Evolutionary conservation across 441 rosid species (phyloP), one percentile per base, ranked within the genome.

Genomic region (Raphanus hybrid): DNA sequence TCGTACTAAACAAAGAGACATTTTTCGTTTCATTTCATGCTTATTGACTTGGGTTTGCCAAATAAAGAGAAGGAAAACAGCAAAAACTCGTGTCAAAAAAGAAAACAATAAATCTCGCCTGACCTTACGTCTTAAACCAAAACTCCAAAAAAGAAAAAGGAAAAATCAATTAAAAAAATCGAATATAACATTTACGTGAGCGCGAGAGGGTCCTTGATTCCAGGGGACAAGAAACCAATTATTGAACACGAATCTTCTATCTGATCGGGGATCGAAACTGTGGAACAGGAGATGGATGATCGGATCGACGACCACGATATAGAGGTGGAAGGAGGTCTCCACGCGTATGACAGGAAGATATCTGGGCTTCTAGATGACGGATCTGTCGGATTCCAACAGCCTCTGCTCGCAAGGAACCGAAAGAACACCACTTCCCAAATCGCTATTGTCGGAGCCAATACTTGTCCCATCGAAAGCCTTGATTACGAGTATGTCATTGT

Each of bases 401-500:
- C 98, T 6, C 73, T 92, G 8, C 82, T 92, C 63, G 60, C 84
- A 1, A 82, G 32, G 83, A 84, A 69, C 69, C 87, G 91, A 63
- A 76, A 14, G 74, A 89, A 85, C 78, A 86, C 82, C 45, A 90
- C 98, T 66, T 93, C 98, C 4, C 97, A 93, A 85, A 86, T 91
- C 80, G 98, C 98, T 9, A 86, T 93, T 75, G 92, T 93, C 50
- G 98, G 97, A 77, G 91, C 94, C 37, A 91, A 93, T 69, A 63
- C 75, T 67, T 85, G 92, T 79, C 86, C 98, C 5, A 87, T 93
- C 66, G 98, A 93, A 84, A 89, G 96, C 80, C 97, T 93, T 74
- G 97, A 91, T 84, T 93, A 91, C 66, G 97, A 93, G 97, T 89
- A 79, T 63, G 79, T 68, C 43, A 8, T n/a, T 69, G 57, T 63